Evolutionary conservation across 768 basidiomycete species (phyloP).

Genomic region (Filobasidium wieringae): DNA sequence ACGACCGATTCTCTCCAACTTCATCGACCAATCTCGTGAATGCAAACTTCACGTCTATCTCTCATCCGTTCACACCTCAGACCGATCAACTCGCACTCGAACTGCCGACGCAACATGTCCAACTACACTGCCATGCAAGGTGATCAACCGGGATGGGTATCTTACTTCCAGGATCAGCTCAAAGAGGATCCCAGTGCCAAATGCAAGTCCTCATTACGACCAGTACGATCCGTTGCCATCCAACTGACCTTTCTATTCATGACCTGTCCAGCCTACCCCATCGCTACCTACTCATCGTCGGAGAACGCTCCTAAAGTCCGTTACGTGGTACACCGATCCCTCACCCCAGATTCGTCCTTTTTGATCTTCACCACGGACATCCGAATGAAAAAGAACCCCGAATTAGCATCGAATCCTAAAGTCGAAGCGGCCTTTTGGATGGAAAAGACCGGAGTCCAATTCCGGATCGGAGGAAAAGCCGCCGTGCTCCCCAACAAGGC

Average conservation of each 20-base stretch:
- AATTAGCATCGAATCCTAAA: constrained; percentile 21
- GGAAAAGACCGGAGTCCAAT: constrained; percentile 28
- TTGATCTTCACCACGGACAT: constrained; percentile 35
- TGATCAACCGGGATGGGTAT: constrained; percentile 6
- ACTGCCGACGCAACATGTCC: background rate
- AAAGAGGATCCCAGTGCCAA: constrained; percentile 7
- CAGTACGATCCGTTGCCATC: background rate
- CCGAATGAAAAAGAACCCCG: constrained; percentile 31
- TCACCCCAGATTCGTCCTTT: constrained; percentile 24
- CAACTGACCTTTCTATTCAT: background rate
- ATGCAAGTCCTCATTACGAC: background rate
- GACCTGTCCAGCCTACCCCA: constrained; percentile 1
- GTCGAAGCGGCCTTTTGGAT: constrained; percentile 37
- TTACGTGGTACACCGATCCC: constrained; percentile 30
- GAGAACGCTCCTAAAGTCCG: constrained; percentile 13
- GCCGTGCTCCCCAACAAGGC: constrained; percentile 10
- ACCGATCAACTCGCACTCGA: no score
- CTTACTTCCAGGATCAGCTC: constrained; percentile 1
- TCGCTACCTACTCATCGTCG: background rate
- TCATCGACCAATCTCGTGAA: no score
- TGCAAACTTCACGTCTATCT: no score
- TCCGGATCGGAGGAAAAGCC: constrained; percentile 30
- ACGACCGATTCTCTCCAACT: no score
- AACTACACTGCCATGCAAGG: background rate
- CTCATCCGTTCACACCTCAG: no score